Base-by-base conservation (phyloP, 176 grass and related monocot genomes). In the Eleusine indica region DNA sequence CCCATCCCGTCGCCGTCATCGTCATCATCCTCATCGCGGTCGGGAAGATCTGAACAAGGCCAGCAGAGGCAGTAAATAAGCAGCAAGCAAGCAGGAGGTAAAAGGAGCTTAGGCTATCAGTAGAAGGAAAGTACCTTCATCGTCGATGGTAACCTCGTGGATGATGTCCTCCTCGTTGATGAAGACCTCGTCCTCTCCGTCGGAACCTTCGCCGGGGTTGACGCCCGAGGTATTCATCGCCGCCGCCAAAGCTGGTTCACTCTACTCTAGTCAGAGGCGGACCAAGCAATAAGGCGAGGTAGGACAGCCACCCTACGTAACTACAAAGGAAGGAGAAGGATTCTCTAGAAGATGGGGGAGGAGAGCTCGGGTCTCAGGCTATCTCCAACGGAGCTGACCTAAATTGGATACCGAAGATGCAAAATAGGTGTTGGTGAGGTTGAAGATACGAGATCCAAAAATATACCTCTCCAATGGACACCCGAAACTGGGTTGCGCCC, bases 131-230 rank as follows among this genome's bases (percentile, higher is more conserved):
- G 44, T 11, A 52, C 92, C 89, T 91, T 94, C 92, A 3, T 94
- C 89, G 19, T 94, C 92, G 2, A 94, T 63, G 22, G 69, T 66
- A 62, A 94, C 85, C 84, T 94, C 92, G 0, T 89, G 48, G 68
- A 94, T 87, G 81, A 94, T 87, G 82, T 94, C 92, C 67, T 89
- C 87, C 60, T 94, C 89, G 11, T 91, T 85, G 69, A 94, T 79
- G 81, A 83, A 94, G 19, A 91, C 89, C 64, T 94, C 89, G 2
- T 35, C 32, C 70, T 86, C 92, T 0, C 80, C 87, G 10, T 94
- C 88, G 14, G 84, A 86, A 39, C 70, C 83, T 38, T 83, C 80
- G 13, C 49, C 70, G 14, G 54, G 73, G 5, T 52, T 71, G 2
- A 83, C 87, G 17, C 73, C 84, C 28, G 76, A 47, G 52, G 89